Evolutionary conservation across 2,329 filamentous ascomycete genomes (phyloP), one percentile per base, ranked within the genome.

Genomic region (Hypomyces rosellus): DNA sequence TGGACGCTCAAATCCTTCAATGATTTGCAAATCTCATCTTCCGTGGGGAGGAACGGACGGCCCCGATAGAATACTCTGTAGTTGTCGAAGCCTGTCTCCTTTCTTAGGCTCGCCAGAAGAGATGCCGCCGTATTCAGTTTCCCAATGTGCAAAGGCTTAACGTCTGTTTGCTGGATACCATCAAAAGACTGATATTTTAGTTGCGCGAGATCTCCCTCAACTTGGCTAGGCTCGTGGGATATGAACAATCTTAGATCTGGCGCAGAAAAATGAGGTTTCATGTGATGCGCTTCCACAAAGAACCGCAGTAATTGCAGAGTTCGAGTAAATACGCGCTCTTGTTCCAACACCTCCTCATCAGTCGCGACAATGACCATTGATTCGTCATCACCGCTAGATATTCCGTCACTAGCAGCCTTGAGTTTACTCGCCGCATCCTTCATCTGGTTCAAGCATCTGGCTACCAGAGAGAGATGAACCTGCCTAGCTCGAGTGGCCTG

Each of bases 161-260:
- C 76, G 12, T 80, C 79, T 1, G 80, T 83, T 49, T 81, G 77
- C 2, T 68, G 67, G 20, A 75, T 66, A 12, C 80, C 81, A 61
- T 86, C 80, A 58, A 89, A 89, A 2, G 81, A 81, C 65, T 92
- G 88, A 60, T 88, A 92, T 46, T 82, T 84, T 15, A 93, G 75
- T 46, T 81, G 77, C 1, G 89, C 74, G 2, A 76, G 70, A 36
- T 86, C 80, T 6, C 88, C 87, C 55, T 78, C 77, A 0, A 83
- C 65, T 34, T 75, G 66, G 34, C 76, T 74, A 0, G 77, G 73
- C 4, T 71, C 68, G 30, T 75, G 68, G 2, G 78, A 67, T 45
- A 84, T 76, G 22, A 80, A 64, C 8, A 76, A 72, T 51, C 77
- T 69, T 47, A 81, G 62, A 52, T 82, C 80, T 1, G 83, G 80